Evolutionary conservation across 768 basidiomycete species (phyloP).

Genomic region (Podaxis sp.): DNA sequence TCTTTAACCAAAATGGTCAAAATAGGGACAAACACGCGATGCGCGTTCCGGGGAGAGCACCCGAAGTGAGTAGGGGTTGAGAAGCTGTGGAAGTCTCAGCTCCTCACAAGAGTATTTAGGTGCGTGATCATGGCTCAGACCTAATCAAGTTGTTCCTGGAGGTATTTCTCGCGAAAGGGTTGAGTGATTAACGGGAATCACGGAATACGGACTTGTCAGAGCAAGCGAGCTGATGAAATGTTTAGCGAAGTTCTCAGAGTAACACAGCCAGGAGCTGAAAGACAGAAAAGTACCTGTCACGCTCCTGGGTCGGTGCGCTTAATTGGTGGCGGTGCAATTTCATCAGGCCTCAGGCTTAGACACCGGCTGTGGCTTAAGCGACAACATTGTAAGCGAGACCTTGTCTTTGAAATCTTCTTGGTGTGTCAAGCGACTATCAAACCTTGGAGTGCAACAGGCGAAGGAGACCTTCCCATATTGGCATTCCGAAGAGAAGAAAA

Average conservation of each 20-base stretch:
- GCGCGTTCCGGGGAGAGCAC: neutral
- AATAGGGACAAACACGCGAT: neutral
- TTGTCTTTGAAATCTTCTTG: neutral
- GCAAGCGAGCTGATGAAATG: constrained; percentile 12
- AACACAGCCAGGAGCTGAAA: constrained; percentile 14
- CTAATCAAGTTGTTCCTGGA: constrained; percentile 5
- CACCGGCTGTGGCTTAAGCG: neutral
- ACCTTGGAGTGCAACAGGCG: neutral
- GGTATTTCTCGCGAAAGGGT: neutral
- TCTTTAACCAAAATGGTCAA: neutral
- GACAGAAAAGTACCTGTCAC: constrained; percentile 1
- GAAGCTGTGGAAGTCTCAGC: neutral
- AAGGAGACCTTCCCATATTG: neutral
- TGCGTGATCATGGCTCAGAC: neutral
- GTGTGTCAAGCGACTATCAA: neutral
- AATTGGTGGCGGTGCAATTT: constrained; percentile 11
- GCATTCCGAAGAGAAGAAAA: neutral
- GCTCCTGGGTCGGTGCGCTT: constrained; percentile 2
- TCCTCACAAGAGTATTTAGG: neutral
- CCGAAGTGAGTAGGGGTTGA: neutral
- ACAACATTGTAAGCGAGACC: neutral
- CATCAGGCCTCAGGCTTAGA: constrained; percentile 10
- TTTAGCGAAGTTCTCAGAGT: constrained; percentile 15
- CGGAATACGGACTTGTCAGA: constrained; percentile 8
- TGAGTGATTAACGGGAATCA: constrained; percentile 10